Evolutionary conservation across 2,329 filamentous ascomycete genomes (phyloP).

Genomic region (Gnomoniopsis smithogilvyi): DNA sequence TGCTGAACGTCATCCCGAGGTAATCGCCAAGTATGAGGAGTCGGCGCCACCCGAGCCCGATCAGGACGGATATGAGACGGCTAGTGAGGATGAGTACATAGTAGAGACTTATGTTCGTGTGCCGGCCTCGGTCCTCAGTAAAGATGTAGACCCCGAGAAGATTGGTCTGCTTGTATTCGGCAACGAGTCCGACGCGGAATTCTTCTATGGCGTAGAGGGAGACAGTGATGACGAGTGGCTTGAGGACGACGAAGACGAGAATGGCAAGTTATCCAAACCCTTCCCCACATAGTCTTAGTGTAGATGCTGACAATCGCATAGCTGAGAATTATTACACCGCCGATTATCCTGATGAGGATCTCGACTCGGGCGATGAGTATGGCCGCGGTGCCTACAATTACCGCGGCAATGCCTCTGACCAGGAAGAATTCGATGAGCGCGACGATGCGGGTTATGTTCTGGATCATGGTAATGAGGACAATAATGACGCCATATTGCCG

Average conservation of each 20-base stretch:
- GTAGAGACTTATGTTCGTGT: slow-evolving; percentile 64
- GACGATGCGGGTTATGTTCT: slow-evolving; percentile 28
- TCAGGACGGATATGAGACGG: slow-evolving; percentile 26
- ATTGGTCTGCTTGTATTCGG: slow-evolving; percentile 57
- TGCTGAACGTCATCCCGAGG: slow-evolving; percentile 51
- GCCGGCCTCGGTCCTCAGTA: slow-evolving; percentile 46
- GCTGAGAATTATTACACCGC: slow-evolving; percentile 77
- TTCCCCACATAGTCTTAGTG: neutral
- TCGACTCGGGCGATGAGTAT: slow-evolving; percentile 68
- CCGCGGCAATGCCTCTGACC: slow-evolving; percentile 50
- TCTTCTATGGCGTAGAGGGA: slow-evolving; percentile 59
- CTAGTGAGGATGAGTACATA: slow-evolving; percentile 55
- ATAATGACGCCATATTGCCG: slow-evolving; percentile 3
- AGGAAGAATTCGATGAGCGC: slow-evolving; percentile 49
- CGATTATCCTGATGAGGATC: slow-evolving; percentile 78
- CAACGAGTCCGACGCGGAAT: slow-evolving; percentile 54
- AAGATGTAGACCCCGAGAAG: slow-evolving; percentile 44
- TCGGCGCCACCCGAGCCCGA: slow-evolving; percentile 11
- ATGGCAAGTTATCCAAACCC: slow-evolving; percentile 42
- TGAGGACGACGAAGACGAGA: slow-evolving; percentile 63
- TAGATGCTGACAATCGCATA: slow-evolving; percentile 26
- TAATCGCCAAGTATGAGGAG: slow-evolving; percentile 18
- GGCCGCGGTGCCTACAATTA: slow-evolving; percentile 54
- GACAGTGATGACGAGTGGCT: slow-evolving; percentile 58
- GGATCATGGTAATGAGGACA: slow-evolving; percentile 28